Evolutionary conservation across 768 basidiomycete species (phyloP), one percentile per base, ranked within the genome.

Genomic region (Pleurotus tuoliensis): DNA sequence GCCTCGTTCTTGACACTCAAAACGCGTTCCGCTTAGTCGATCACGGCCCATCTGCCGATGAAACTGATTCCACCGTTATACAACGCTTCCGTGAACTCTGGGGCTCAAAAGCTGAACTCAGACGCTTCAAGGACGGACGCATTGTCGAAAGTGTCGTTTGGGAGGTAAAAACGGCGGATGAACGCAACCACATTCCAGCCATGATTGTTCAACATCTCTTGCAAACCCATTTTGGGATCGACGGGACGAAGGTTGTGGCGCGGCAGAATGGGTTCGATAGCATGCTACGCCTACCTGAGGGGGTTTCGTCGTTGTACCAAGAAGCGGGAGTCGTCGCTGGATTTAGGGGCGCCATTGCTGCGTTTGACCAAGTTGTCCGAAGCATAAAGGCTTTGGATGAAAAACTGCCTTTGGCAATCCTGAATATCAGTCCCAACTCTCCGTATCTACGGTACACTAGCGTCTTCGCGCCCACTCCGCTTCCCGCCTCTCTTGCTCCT

Each of bases 121-220:
- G 97, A 5, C 82, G 95, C 39, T 99, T 99, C 78, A 95, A 98
- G 69, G 95, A 99, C 63, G 96, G 96, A 1, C 81, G 88, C 15
- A 98, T 98, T 59, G 66, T 82, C 4, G 94, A 98, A 69, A 92
- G 90, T 62, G 93, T 98, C n/a, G 94, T 98, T 2, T 99, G 97
- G 97, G 89, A 97, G 16, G 83, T 92, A 6, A 80, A 82, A 58
- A 87, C 83, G 2, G 78, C 81, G 0, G 93, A 96, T 51, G 92
- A 94, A 58, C 86, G 92, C 24, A 77, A 84, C 0, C 81, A 86
- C 59, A 84, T 98, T 25, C 93, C 94, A 0, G 73, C 76, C 12
- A 77, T 82, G 71, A 82, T 98, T 62, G 83, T 92, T 24, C 72
- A 75, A 18, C 86, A 94, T 71, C 70, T 98, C 40, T 79, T 99